Evolutionary conservation across 768 basidiomycete genomes (phyloP), one percentile per base, ranked within the genome.

Genomic region (Rhodotorula graminis): DNA sequence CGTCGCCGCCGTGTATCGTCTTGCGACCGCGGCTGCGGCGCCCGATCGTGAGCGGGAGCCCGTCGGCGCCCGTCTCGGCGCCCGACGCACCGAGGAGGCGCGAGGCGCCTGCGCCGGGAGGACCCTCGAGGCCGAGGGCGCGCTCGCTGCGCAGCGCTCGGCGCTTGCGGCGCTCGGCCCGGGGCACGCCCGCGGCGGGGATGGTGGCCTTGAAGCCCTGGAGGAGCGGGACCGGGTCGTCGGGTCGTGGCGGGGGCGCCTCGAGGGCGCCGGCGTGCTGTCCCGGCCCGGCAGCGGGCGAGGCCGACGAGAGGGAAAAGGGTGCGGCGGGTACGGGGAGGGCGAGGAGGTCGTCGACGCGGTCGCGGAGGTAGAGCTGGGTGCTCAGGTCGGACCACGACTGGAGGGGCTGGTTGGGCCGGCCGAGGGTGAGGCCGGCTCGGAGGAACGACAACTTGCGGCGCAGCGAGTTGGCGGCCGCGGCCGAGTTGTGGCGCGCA

Each of bases 191-290:
- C 52, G 93, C 87, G 79, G 90, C 90, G 21, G 95, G 95, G 56
- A 96, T 90, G 4, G 95, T 97, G 27, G 95, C 95, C 78, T 91
- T 90, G 81, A 97, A 98, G 0, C 95, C 95, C 58, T 89, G 87
- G 55, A 96, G 82, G 47, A 98, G 84, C 77, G 90, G 91, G 63
- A 93, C 88, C 77, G 66, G 47, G n/a, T 70, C 69, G n/a, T 67
- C 67, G 23, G 71, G 47, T 27, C 52, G 25, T 25, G 47, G 73
- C 18, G 50, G 67, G 8, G 44, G 44, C 18, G 44, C 44, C 37
- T 37, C 37, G 16, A 61, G 61, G 23, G 59, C 67, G 42, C 61
- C 61, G 56, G 57, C 31, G 0, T 23, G 14, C 7, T 0, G 37
- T 7, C n/a, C 29, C 7, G 50, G 44, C 1, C 18, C 61, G 27